These are phyloP conservation scores for Leavenworthia alabamica DNA, from an alignment of 345 rosid species.

Conservation along the genomic window DNA sequence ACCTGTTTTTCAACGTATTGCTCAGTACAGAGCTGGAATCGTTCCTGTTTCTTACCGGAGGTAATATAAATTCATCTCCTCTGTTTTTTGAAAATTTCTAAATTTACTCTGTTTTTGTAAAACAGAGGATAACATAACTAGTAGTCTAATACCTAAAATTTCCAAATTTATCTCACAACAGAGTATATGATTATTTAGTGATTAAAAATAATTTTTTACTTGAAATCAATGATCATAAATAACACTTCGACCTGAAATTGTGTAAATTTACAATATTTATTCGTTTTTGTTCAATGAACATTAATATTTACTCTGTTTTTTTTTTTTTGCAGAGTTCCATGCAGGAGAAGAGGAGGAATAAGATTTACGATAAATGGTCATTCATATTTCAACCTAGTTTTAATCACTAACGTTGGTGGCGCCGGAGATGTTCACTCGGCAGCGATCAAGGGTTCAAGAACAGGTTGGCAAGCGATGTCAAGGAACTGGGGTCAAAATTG, in stretches of 20 bases:
- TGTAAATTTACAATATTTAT: background rate
- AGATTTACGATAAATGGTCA: slow-evolving; percentile 55
- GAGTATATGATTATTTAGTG: background rate
- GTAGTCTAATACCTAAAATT: background rate
- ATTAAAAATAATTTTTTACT: background rate
- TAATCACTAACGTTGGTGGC: slow-evolving; percentile 56
- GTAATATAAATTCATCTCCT: slow-evolving; percentile 2
- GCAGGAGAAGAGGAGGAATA: slow-evolving; percentile 49
- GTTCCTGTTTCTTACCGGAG: slow-evolving; percentile 53
- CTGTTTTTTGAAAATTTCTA: background rate
- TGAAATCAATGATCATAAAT: background rate
- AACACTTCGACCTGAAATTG: background rate
- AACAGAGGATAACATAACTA: background rate
- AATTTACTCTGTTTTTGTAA: background rate
- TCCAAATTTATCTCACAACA: background rate
- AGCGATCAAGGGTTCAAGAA: slow-evolving; percentile 48
- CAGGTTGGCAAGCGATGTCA: slow-evolving; percentile 49
- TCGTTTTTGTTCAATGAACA: background rate
- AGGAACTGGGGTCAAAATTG: slow-evolving; percentile 63
- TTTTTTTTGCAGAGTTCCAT: slow-evolving; percentile 40
- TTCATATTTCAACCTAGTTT: slow-evolving; percentile 48
- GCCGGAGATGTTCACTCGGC: slow-evolving; percentile 47
- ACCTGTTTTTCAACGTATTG: slow-evolving; percentile 53
- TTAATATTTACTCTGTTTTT: background rate
- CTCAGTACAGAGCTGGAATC: slow-evolving; percentile 50